phyloP scores from a whole-genome alignment of 495 filamentous ascomycete species.

The Aspergillus ellipticus region DNA sequence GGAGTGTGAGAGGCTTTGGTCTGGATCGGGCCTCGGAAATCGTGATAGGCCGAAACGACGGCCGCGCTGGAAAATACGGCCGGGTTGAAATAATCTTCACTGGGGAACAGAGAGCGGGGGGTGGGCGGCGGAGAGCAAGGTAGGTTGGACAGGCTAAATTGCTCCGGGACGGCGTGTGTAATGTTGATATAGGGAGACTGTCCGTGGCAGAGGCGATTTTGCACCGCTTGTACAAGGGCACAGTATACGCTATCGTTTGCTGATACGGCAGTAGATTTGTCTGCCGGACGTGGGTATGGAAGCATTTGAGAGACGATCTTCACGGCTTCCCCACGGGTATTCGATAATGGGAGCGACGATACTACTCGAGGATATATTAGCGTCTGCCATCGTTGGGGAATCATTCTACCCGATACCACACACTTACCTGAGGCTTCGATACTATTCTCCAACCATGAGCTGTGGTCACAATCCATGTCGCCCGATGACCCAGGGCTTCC shows the following conservation, averaged over 20 bases:
- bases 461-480: constrained; percentile 39
- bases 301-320: constrained; percentile 61
- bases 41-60: constrained; percentile 52
- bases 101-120: constrained; percentile 44
- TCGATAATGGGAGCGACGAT: constrained; percentile 34
- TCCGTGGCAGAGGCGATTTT: constrained; percentile 43
- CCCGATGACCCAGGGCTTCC: constrained; percentile 35
- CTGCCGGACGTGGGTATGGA: constrained; percentile 54
- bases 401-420: not conserved
- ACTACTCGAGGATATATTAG: constrained; percentile 21
- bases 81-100: constrained; percentile 54
- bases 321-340: constrained; percentile 41
- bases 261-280: constrained; percentile 32
- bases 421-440: constrained; percentile 41
- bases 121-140: constrained; percentile 59
- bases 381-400: not conserved
- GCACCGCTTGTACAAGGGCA: constrained; percentile 51
- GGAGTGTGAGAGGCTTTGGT: constrained; percentile 43
- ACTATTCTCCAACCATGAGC: constrained; percentile 43
- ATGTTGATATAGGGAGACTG: constrained; percentile 57
- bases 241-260: constrained; percentile 42
- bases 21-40: constrained; percentile 48
- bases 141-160: constrained; percentile 59
- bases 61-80: constrained; percentile 55
- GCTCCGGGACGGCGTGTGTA: constrained; percentile 59